Base-by-base conservation (phyloP, 176 grass and related monocot species). In the Carex littledalei region DNA sequence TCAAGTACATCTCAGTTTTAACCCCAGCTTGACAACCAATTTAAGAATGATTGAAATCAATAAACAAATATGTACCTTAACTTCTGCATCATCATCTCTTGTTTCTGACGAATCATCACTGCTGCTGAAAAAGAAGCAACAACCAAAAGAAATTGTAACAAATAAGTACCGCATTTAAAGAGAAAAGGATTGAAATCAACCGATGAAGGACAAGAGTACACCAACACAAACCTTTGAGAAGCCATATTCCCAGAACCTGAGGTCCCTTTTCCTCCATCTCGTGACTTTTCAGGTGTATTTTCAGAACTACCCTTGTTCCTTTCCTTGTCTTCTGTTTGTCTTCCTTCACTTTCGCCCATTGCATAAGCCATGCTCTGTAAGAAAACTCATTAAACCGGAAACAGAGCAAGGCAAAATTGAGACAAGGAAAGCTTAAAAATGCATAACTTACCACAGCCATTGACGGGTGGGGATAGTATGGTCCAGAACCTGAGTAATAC, bases 381-480 rank as follows among this genome's bases (percentile, higher is more conserved):
- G 55, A 93, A 50, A 81, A 87, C 88, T 90, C 89, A 83, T 81
- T 63, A 9, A 75, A 78, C 24, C 32, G 83, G 43, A 14, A 16
- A 69, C 8, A 31, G 22, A 73, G 55, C 9, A 82, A 6, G 14
- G 67, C 0, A 7, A 37, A 34, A 52, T 2, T 11, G 18, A 41
- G 0, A 5, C n/a, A 20, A 87, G 31, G 10, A 50, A 43, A 32
- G 74, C 32, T 57, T 41, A 60, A 79, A 18, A 74, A 2, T 14
- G 52, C 39, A 31, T 78, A 65, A 84, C 89, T 92, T 67, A 85
- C 95, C 89, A 84, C 92, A 35, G 88, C 91, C 89, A 98, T 90
- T 68, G 93, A 82, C 17, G 91, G 91, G 86, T 95, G 95, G 78
- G 95, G 81, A 88, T 98, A 98, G 53, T 94, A 92, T 13, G 92